Evolutionary conservation across 1,284 basidiomycete genomes (phyloP), one percentile per base, ranked within the genome.

Genomic region (Thelephora terrestris): DNA sequence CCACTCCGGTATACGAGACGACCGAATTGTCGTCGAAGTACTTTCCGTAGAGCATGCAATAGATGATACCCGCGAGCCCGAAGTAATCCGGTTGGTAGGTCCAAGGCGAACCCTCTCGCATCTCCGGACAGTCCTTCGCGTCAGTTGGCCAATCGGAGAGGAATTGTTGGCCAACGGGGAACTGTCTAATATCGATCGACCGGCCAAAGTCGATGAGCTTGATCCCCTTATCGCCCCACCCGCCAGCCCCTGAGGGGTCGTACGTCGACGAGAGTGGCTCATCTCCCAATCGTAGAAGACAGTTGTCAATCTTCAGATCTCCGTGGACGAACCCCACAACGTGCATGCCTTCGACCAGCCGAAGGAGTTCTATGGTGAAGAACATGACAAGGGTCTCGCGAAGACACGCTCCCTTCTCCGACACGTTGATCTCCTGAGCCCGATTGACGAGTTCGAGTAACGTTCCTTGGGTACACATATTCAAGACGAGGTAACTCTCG

Each of bases 231-330:
- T 71, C 68, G 38, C 69, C 64, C 96, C 96, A 99, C 1, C 94
- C 94, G 29, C 79, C 75, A 5, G 74, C 75, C 16, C 95, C 94
- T 0, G 74, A 69, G 2, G 84, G 77, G 43, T 81, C 73, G 67
- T 98, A 99, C 20, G 73, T 66, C 47, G 77, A 70, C 2, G 81
- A 76, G 16, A 80, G 82, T 0, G 85, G 81, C 2, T 88, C 78
- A 46, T 91, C 84, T 56, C 92, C 88, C 24, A 99, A 74, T 4
- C 96, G 81, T 7, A 99, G 71, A 12, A 99, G 76, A 63, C 94
- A 97, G 67, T 99, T 99, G 71, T 99, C 96, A 62, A 98, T 97
- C 74, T 99, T 99, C 57, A 99, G 75, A 68, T 99, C 96, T 38
- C 96, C 95, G 59, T 99, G 96, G 56, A 99, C 87, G 68, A 98